Base-by-base conservation (phyloP, 2,329 filamentous ascomycete species). In the Rachicladosporium sp. region DNA sequence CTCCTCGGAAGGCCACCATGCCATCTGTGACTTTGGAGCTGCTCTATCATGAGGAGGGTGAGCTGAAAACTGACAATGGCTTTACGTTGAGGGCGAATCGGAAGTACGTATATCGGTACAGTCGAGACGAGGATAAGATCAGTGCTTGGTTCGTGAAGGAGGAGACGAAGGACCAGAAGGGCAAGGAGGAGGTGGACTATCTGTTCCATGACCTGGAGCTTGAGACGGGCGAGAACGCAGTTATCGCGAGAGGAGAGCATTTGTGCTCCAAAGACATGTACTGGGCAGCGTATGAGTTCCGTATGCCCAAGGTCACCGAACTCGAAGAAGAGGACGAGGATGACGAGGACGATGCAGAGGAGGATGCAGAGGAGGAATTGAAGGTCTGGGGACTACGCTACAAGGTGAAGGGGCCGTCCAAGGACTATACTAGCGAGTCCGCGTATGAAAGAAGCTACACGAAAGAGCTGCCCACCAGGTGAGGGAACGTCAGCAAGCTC, bases 191-290 rank as follows among this genome's bases (percentile, higher is more conserved):
- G 38, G 77, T 78, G 0, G 82, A 86, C 53, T 82, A 86, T 46
- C 63, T 87, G 12, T 89, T 88, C 57, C 82, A 87, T 50, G 71
- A 78, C 46, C 63, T 88, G n/a, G 70, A 80, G 42, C 82, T 87
- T 46, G 44, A 65, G 27, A 49, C 56, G 1, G 46, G 56, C 4
- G 50, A 57, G 1, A 49, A 56, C 1, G 60, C 59, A 39, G 83
- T 80, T 76, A 59, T 64, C 32, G 82, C 80, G 0, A 76, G 69
- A 48, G 76, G 79, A 0, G 73, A 75, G 9, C 82, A 88, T 56
- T 61, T 84, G 12, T 87, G 82, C 54, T 69, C 77, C 13, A 69
- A 80, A 19, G 82, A 88, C 51, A 76, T 76, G 47, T 87, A 87
- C 52, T 68, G 81, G 41, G 78, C 82, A 29, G 67, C 69, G 35